phyloP scores from a whole-genome alignment of 75 land plant species.

The Cupressus sempervirens region DNA sequence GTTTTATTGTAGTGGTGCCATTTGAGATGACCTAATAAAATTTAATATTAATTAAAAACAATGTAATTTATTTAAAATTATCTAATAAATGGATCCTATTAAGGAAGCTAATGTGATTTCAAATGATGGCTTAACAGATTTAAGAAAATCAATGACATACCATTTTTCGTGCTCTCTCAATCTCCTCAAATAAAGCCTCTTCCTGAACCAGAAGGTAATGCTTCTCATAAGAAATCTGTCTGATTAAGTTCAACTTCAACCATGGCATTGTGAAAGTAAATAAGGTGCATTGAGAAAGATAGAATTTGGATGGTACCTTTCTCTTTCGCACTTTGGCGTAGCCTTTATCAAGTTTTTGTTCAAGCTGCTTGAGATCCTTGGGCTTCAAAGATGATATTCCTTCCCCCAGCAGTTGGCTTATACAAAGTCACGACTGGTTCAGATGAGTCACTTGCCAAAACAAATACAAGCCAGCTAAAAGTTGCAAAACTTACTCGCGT shows the following conservation, averaged over 20 bases:
- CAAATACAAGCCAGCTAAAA: background rate
- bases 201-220: background rate
- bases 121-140: too few relatives aligned
- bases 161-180: background rate
- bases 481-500: background rate
- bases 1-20: too few relatives aligned
- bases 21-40: too few relatives aligned
- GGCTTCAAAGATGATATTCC: background rate
- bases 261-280: background rate
- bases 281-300: background rate
- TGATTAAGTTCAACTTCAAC: too few relatives aligned
- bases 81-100: too few relatives aligned
- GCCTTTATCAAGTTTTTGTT: background rate
- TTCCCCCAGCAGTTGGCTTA: background rate
- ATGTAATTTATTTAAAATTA: too few relatives aligned
- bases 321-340: background rate
- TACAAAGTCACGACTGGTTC: background rate
- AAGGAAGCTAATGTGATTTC: too few relatives aligned
- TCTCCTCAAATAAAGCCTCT: background rate
- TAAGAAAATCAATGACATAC: background rate
- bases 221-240: too few relatives aligned
- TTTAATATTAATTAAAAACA: too few relatives aligned
- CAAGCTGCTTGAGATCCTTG: background rate
- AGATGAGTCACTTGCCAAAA: background rate
- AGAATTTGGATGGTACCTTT: background rate